Evolutionary conservation across 164 flowering plant species (phyloP), one percentile per base, ranked within the genome.

Genomic region (Cinnamomum chago): DNA sequence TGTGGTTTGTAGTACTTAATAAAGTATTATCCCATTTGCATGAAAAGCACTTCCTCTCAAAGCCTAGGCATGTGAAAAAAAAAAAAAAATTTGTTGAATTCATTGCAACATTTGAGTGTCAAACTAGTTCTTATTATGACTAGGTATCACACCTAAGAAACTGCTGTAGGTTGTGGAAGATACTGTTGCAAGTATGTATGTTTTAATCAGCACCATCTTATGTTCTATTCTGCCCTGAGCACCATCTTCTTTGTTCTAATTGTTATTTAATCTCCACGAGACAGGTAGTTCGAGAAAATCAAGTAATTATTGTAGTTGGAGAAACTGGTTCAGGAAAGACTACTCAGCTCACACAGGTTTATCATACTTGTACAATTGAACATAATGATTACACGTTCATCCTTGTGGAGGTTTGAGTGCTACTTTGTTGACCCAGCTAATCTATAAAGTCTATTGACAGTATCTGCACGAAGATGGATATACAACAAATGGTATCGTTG

Each of bases 251-350:
- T 60, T 12, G 72, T 20, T 75, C 75, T 70, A 27, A 69, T 27
- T 65, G 6, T 35, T 60, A 50, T 60, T 52, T 25, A 2, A 35
- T 68, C 67, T 17, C 15, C 15, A 55, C 76, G 73, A 33, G 22
- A 72, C 76, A 93, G 97, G 94, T 93, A 11, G 80, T 95, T 80
- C 94, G 99, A 9, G 99, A 95, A 82, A 95, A 95, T 81, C 99
- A 93, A 80, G 89, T 95, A 68, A 79, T 93, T 10, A 88, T 95
- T 28, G 96, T 95, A 22, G 98, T 95, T 72, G 99, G 99, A 67
- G 99, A 95, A 86, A 95, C 99, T 79, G 98, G 98, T 80, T 95
- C 98, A 14, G 99, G 99, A 72, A 95, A 95, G 76, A 95, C 98
- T 7, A 95, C 98, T 74, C 99, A 95, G 75, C 88, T 95, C 47